Conservation (phyloP, 306 rosid genomes). For the Erythrophleum fordii region DNA sequence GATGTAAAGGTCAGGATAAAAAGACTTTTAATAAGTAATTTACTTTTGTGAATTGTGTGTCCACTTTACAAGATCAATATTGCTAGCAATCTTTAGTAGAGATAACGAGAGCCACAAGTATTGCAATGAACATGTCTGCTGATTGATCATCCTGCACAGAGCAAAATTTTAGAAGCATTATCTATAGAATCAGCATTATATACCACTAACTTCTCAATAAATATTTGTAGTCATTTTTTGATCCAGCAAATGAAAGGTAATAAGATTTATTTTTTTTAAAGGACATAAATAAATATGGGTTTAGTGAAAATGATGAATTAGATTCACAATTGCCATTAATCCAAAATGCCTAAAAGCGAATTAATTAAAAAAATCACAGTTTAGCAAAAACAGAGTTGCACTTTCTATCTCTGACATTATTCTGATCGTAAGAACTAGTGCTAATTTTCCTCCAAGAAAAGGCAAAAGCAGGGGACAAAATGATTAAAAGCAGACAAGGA, state of each 20-base stretch:
- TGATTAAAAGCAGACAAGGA: neutral
- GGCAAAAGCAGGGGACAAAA: neutral
- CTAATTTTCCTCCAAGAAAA: neutral
- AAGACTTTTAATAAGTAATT: no score
- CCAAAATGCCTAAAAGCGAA: neutral
- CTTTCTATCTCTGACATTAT: neutral
- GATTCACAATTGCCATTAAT: conserved; percentile 1
- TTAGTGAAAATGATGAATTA: neutral
- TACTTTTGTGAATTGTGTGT: no score
- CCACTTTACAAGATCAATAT: no score
- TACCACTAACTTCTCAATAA: neutral
- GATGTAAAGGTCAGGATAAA: no score
- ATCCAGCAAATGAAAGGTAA: neutral
- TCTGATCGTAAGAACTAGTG: neutral
- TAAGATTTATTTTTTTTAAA: no score
- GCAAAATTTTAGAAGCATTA: neutral
- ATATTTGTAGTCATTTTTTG: neutral
- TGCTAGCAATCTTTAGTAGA: no score
- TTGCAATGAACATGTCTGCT: neutral
- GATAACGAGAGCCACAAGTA: neutral
- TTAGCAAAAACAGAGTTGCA: neutral
- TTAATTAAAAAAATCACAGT: neutral
- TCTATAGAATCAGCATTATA: neutral
- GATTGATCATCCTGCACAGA: neutral
- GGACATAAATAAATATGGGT: no score